phyloP scores from a whole-genome alignment of 2,329 filamentous ascomycete species.

The Hyphodiscus sp. region DNA sequence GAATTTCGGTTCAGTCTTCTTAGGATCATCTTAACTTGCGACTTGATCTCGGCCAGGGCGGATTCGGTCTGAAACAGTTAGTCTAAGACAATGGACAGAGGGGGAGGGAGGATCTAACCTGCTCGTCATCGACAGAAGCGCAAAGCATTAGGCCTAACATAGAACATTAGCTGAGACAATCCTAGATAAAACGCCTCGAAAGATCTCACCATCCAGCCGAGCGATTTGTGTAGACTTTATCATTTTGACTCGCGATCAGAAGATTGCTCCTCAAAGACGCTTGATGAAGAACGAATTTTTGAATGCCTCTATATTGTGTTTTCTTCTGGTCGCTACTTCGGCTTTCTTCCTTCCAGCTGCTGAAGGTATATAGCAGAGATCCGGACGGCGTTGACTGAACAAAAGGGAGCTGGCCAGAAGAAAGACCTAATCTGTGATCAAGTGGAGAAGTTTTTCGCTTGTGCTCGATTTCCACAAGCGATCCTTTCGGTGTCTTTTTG shows the following conservation, averaged over 20 bases:
- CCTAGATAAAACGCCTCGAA: neutral
- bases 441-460: too few species aligned
- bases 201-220: constrained; percentile 71
- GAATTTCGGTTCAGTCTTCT: constrained; percentile 83
- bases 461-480: too few species aligned
- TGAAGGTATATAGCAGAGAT: neutral
- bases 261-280: neutral
- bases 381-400: neutral
- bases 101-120: constrained; percentile 41
- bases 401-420: neutral
- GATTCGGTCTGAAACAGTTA: constrained; percentile 50
- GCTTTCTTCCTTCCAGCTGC: neutral
- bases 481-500: too few species aligned
- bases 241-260: constrained; percentile 31
- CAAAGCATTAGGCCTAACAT: constrained; percentile 80
- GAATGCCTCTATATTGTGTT: neutral
- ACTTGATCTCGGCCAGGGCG: constrained; percentile 80
- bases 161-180: constrained; percentile 3
- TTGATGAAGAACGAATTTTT: neutral
- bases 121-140: constrained; percentile 88
- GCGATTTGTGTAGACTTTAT: constrained; percentile 92
- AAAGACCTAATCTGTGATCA: neutral
- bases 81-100: neutral
- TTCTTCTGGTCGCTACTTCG: neutral
- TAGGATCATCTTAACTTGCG: constrained; percentile 83